Conservation (phyloP, 164 flowering plant genomes). For the Magnolia officinalis region DNA sequence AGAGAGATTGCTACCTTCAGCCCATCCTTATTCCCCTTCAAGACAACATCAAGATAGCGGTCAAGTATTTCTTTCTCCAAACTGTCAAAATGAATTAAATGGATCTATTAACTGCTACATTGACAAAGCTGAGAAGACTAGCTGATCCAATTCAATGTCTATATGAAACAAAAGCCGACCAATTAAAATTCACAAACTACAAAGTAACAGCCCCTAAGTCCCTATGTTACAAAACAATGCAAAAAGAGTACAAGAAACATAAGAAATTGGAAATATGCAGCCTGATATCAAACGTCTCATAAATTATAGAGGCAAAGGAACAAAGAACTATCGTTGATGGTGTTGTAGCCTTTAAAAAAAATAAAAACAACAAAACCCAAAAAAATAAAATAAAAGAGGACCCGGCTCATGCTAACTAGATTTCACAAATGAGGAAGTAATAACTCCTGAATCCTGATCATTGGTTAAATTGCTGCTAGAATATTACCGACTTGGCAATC, state of each 20-base stretch:
- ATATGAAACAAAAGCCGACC: neutral
- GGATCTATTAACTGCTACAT: neutral
- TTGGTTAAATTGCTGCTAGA: neutral
- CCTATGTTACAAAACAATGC: neutral
- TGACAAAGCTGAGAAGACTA: neutral
- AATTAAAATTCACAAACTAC: neutral
- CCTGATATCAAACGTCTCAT: neutral
- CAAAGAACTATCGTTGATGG: too few relatives aligned
- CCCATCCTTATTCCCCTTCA: conserved; percentile 97
- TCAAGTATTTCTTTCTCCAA: conserved; percentile 94
- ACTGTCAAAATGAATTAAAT: conserved; percentile 32
- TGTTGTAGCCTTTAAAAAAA: too few relatives aligned
- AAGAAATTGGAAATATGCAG: neutral
- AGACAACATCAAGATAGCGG: conserved; percentile 84
- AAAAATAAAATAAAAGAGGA: too few relatives aligned
- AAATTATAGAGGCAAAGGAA: too few relatives aligned
- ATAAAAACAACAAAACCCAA: too few relatives aligned
- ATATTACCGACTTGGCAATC: conserved; percentile 93
- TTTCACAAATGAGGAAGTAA: too few relatives aligned
- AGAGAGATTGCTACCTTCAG: conserved; percentile 50
- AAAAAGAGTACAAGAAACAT: neutral
- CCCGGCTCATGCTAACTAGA: too few relatives aligned
- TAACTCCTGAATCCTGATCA: too few relatives aligned
- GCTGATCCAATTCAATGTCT: neutral
- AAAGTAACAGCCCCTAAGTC: too few relatives aligned